Conservation (phyloP, 495 filamentous ascomycete genomes). For the Durotheca rogersii region DNA sequence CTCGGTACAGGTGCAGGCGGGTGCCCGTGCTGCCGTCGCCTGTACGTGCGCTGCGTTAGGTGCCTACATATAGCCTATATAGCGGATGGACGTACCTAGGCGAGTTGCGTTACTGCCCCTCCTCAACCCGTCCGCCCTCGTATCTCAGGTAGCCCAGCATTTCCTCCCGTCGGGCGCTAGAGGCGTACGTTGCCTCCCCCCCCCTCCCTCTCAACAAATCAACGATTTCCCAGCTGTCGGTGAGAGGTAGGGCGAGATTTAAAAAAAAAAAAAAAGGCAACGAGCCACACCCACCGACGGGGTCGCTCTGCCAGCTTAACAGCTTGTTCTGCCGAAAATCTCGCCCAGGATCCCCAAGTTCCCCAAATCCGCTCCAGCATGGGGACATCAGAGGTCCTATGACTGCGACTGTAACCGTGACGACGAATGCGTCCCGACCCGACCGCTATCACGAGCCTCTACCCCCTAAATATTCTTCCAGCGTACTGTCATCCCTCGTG, state of each 20-base stretch:
- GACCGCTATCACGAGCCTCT: conserved; percentile 3
- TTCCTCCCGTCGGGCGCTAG: conserved; percentile 2
- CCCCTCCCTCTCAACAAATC: conserved; percentile 26
- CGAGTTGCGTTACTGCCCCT: too few species aligned
- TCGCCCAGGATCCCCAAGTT: neutral
- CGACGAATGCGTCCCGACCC: conserved; percentile 1
- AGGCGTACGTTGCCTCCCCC: conserved; percentile 6
- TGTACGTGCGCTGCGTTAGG: too few species aligned
- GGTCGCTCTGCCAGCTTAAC: conserved; percentile 1
- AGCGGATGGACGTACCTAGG: too few species aligned
- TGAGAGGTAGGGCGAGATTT: conserved; percentile 13
- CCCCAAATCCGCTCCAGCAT: conserved; percentile 6
- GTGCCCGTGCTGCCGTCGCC: too few species aligned
- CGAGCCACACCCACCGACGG: neutral
- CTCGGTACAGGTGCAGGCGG: too few species aligned
- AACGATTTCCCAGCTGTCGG: conserved; percentile 22
- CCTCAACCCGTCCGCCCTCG: too few species aligned
- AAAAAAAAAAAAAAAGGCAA: neutral
- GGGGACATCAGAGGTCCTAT: conserved; percentile 23
- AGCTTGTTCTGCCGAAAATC: conserved; percentile 6
- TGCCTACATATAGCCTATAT: too few species aligned
- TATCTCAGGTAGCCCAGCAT: too few species aligned
- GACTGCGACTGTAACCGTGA: conserved; percentile 17
- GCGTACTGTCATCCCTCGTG: neutral
- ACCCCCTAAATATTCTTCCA: conserved; percentile 6